A percentile compares a stretch with the other conserved stretches of the same genome.
Evolutionary conservation across 2,329 filamentous ascomycete genomes (phyloP).

Genomic region (Aspergillus niger): DNA sequence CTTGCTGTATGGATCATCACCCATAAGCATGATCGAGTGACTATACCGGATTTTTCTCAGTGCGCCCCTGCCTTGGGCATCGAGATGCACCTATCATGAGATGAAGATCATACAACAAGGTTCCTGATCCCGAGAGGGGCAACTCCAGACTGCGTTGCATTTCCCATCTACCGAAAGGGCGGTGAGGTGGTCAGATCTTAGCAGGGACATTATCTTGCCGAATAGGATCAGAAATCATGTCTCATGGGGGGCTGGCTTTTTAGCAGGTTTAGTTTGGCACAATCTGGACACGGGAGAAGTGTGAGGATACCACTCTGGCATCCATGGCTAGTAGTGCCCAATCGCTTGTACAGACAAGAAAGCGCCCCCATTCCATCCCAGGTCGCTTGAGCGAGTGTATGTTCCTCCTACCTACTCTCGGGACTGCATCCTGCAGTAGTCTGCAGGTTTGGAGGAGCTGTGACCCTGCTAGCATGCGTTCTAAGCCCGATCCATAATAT

Average conservation of each 20-base stretch:
- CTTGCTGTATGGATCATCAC: not conserved
- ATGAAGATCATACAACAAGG: constrained; percentile 3
- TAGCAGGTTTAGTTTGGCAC: constrained; percentile 4
- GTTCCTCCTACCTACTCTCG: not conserved
- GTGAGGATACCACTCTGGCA: constrained; percentile 1
- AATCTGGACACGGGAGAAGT: not conserved
- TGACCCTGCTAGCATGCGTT: constrained; percentile 8
- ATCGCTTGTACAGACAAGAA: not conserved
- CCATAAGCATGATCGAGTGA: not conserved
- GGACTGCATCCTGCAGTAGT: constrained; percentile 7
- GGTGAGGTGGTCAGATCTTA: constrained; percentile 8
- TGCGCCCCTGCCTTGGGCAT: not conserved
- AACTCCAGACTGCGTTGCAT: constrained; percentile 1
- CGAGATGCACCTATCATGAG: not conserved
- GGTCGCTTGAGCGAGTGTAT: not conserved
- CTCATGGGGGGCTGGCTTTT: not conserved
- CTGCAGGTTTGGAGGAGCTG: constrained; percentile 3
- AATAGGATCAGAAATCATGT: not conserved
- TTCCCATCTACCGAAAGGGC: constrained; percentile 5
- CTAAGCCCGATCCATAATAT: not conserved
- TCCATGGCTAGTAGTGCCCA: constrained; percentile 14
- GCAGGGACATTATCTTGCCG: constrained; percentile 4
- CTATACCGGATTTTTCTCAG: not conserved
- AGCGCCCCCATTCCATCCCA: not conserved
- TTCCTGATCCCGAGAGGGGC: not conserved